Conservation (phyloP, 2,329 filamentous ascomycete genomes). For the Gnomoniopsis sp. region DNA sequence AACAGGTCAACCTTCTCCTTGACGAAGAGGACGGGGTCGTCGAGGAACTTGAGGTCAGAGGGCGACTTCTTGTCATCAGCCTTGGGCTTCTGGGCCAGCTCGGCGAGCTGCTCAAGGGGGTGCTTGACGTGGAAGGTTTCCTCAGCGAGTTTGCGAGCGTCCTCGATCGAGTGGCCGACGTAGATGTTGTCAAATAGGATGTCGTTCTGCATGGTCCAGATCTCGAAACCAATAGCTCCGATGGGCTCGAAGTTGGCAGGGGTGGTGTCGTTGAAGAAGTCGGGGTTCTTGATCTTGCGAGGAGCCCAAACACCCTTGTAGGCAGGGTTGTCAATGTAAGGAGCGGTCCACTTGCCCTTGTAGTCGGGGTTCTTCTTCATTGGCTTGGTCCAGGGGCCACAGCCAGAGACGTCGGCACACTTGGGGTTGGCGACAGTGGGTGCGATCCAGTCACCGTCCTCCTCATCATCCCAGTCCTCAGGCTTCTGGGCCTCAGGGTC, state of each 20-base stretch:
- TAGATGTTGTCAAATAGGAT: conserved; percentile 99
- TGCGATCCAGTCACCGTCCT: conserved; percentile 95
- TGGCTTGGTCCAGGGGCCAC: conserved; percentile 87
- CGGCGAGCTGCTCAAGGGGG: conserved; percentile 74
- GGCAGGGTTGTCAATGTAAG: conserved; percentile 90
- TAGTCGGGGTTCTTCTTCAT: conserved; percentile 93
- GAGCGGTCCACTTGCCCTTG: conserved; percentile 98
- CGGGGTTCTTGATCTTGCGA: conserved; percentile 94
- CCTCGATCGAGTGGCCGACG: conserved; percentile 93
- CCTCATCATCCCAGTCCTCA: conserved; percentile 99
- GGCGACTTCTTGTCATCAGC: conserved; percentile 61
- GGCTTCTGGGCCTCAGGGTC: conserved; percentile 97
- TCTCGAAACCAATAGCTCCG: conserved; percentile 96
- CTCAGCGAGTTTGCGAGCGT: conserved; percentile 82
- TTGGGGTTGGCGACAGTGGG: conserved; percentile 93
- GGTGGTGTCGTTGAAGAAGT: conserved; percentile 95
- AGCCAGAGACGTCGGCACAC: conserved; percentile 89
- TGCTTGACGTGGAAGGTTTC: conserved; percentile 92
- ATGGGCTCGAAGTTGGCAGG: conserved; percentile 97
- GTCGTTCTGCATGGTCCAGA: conserved; percentile 99
- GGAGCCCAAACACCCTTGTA: conserved; percentile 97
- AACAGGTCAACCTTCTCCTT: conserved; percentile 94
- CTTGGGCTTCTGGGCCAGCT: conserved; percentile 79
- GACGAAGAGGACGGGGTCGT: conserved; percentile 83
- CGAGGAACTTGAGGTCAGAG: conserved; percentile 78